Conservation (phyloP, 805 yeast genomes). For the Maudiozyma saulgeensis region DNA sequence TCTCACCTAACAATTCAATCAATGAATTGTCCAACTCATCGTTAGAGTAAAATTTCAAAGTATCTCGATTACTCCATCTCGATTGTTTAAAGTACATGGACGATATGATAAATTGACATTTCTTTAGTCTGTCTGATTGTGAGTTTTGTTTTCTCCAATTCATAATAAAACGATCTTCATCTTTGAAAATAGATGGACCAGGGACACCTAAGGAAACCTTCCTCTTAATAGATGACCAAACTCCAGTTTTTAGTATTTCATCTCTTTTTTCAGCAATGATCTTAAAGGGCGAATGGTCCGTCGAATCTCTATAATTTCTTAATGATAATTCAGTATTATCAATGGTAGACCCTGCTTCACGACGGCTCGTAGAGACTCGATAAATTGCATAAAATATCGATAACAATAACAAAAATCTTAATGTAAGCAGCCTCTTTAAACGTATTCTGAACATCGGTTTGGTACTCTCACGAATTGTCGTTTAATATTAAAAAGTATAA, state of each 20-base stretch:
- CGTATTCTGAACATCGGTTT: not conserved
- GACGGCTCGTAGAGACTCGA: not conserved
- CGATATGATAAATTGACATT: slow-evolving; percentile 17
- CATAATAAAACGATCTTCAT: not conserved
- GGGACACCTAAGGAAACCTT: not conserved
- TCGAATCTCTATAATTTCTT: not conserved
- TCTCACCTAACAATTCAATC: slow-evolving; percentile 17
- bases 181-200: not conserved
- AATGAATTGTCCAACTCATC: slow-evolving; percentile 16
- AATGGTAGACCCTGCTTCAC: no score
- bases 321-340: no score
- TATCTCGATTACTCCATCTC: slow-evolving; percentile 17
- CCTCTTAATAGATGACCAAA: not conserved
- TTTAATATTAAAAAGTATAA: no score
- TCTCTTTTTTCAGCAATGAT: not conserved
- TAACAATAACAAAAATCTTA: not conserved
- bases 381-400: not conserved
- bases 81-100: slow-evolving; percentile 11
- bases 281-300: not conserved
- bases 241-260: not conserved
- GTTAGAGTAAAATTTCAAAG: slow-evolving; percentile 8
- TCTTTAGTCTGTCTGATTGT: slow-evolving; percentile 1
- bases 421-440: not conserved
- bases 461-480: no score
- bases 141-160: not conserved